Conservation (phyloP, 208 protist genomes). For the Leptomonas pyrrhocoris region DNA sequence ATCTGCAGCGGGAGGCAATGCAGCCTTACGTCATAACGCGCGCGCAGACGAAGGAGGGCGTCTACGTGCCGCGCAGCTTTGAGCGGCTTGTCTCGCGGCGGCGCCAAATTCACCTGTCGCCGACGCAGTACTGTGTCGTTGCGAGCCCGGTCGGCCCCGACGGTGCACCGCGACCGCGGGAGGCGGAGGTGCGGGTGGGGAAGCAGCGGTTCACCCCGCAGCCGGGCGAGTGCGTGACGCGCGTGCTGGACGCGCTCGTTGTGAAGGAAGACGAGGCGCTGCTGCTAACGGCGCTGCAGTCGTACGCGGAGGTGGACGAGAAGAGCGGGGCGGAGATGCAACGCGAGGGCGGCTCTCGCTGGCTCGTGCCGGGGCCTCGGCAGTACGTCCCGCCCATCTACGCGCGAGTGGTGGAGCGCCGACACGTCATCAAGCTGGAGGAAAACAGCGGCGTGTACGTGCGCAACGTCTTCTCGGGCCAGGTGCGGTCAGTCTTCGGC, state of each 20-base stretch:
- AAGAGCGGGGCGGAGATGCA: neutral
- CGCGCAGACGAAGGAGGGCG: constrained; percentile 43
- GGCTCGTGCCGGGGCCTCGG: constrained; percentile 94
- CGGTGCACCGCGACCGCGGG: constrained; percentile 70
- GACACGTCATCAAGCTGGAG: constrained; percentile 88
- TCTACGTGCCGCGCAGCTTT: constrained; percentile 66
- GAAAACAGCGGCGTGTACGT: constrained; percentile 97
- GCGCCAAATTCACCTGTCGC: constrained; percentile 53
- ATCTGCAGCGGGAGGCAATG: constrained; percentile 70
- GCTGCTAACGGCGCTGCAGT: constrained; percentile 25
- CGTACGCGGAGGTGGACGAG: constrained; percentile 20
- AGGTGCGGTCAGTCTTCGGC: constrained; percentile 57
- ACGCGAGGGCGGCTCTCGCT: constrained; percentile 68
- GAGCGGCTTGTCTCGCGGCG: constrained; percentile 55
- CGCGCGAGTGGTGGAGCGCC: constrained; percentile 91
- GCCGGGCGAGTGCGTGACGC: constrained; percentile 57
- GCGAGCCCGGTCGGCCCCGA: constrained; percentile 79
- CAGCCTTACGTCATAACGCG: constrained; percentile 88
- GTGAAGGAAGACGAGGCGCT: constrained; percentile 47
- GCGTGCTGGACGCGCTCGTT: constrained; percentile 65
- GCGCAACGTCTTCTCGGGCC: constrained; percentile 87
- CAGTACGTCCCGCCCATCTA: constrained; percentile 92
- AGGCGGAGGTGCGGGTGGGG: constrained; percentile 85
- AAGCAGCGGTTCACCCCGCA: constrained; percentile 75
- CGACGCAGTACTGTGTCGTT: constrained; percentile 93